Percentiles rank a stretch among this genome's conserved stretches.
These are phyloP conservation scores for Cyamopsis tetragonoloba DNA, from an alignment of 306 rosid genomes.

Conservation along the genomic window DNA sequence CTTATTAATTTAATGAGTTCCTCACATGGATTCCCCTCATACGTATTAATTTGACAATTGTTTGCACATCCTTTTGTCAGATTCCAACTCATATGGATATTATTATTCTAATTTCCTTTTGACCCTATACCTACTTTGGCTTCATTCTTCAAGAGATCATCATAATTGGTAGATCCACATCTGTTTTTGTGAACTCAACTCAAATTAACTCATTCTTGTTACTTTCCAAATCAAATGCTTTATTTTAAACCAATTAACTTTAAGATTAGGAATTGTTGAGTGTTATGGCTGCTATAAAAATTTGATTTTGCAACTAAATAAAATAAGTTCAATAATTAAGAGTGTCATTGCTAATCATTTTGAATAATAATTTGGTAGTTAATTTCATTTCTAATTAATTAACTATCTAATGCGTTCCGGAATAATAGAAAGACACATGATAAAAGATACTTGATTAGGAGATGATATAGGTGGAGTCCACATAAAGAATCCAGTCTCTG, in stretches of 20 bases:
- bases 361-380: too few relatives aligned
- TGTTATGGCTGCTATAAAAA: too few relatives aligned
- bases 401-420: too few relatives aligned
- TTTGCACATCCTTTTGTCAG: conserved; percentile 34
- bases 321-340: too few relatives aligned
- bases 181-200: not conserved
- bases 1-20: conserved; percentile 29
- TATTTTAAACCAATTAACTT: not conserved
- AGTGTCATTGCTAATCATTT: too few relatives aligned
- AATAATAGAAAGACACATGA: too few relatives aligned
- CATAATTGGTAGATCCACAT: not conserved
- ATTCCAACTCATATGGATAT: conserved; percentile 29
- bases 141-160: not conserved
- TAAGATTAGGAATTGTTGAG: too few relatives aligned
- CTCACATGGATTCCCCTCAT: conserved; percentile 59
- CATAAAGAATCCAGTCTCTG: too few relatives aligned
- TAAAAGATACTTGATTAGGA: too few relatives aligned
- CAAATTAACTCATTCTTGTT: not conserved
- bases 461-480: too few relatives aligned
- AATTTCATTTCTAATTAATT: too few relatives aligned
- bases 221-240: not conserved
- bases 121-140: conserved; percentile 24
- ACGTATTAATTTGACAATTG: conserved; percentile 14
- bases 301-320: too few relatives aligned
- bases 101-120: conserved; percentile 10